phyloP scores from a whole-genome alignment of 75 land plant species.

The Selaginella moellendorffii region DNA sequence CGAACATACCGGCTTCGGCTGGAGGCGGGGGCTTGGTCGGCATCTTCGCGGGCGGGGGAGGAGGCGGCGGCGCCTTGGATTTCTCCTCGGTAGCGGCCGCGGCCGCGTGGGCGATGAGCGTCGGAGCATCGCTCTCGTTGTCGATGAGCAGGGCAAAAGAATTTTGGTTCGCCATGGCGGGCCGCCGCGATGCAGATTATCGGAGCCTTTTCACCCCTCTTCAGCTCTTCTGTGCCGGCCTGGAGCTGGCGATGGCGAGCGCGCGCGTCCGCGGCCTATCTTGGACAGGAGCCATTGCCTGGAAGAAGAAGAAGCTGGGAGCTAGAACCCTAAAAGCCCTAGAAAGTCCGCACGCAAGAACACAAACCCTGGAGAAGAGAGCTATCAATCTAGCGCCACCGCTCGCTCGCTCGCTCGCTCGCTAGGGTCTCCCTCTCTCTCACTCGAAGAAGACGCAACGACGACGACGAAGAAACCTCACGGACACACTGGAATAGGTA shows the following conservation, averaged over 20 bases:
- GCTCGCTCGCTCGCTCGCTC: no score
- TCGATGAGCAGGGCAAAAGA: constrained; percentile 51
- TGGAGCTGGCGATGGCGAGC: not conserved
- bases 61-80: not conserved
- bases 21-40: constrained; percentile 61
- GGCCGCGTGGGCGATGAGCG: constrained; percentile 20
- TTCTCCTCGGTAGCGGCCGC: not conserved
- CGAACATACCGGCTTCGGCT: constrained; percentile 41
- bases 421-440: no score
- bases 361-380: not conserved
- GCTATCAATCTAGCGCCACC: no score
- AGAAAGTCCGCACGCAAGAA: not conserved
- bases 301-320: no score
- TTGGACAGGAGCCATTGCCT: not conserved
- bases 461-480: no score
- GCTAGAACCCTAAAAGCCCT: constrained; percentile 1
- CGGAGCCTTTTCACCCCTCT: not conserved
- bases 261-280: not conserved
- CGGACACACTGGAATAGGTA: no score
- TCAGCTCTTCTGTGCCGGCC: not conserved
- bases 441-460: no score
- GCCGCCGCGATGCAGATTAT: not conserved
- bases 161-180: constrained; percentile 42
- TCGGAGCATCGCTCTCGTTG: constrained; percentile 42
- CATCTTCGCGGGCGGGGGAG: constrained; percentile 13